Evolutionary conservation across 108 stramenopile species (phyloP).

Genomic region (Nitzschia palea): DNA sequence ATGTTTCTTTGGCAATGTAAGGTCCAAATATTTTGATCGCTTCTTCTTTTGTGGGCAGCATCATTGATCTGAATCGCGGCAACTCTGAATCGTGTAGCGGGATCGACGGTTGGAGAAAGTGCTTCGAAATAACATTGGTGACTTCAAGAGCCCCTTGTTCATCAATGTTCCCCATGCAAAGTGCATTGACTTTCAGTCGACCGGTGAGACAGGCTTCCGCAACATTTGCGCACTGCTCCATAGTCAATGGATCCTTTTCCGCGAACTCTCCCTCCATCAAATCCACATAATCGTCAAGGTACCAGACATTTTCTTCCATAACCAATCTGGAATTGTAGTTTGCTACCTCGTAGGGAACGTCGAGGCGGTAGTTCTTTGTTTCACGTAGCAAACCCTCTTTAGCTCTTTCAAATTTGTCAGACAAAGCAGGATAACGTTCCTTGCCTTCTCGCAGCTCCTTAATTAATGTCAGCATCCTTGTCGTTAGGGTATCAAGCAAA

Average conservation of each 20-base stretch:
- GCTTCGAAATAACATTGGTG: slow-evolving; percentile 45
- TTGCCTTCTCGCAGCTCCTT: slow-evolving; percentile 80
- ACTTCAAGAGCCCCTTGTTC: slow-evolving; percentile 63
- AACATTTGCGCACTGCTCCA: slow-evolving; percentile 80
- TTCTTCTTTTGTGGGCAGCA: slow-evolving; percentile 73
- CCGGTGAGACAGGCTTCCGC: slow-evolving; percentile 69
- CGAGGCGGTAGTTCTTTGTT: slow-evolving; percentile 83
- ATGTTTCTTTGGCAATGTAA: slow-evolving; percentile 23
- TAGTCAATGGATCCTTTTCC: slow-evolving; percentile 66
- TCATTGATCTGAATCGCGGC: slow-evolving; percentile 72
- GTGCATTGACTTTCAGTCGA: slow-evolving; percentile 55
- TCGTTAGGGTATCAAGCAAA: slow-evolving; percentile 75
- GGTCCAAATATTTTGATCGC: slow-evolving; percentile 68
- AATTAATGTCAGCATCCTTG: slow-evolving; percentile 73
- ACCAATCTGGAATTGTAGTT: slow-evolving; percentile 78
- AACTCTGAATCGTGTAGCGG: slow-evolving; percentile 60
- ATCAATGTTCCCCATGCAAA: slow-evolving; percentile 89
- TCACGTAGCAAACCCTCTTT: slow-evolving; percentile 75
- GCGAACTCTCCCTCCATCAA: slow-evolving; percentile 79
- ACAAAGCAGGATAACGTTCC: slow-evolving; percentile 58
- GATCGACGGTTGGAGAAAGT: slow-evolving; percentile 50
- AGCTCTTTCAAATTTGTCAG: slow-evolving; percentile 60
- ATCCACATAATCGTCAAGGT: slow-evolving; percentile 71
- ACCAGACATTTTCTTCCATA: slow-evolving; percentile 82
- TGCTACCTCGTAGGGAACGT: slow-evolving; percentile 81